These are phyloP conservation scores for Telopea speciosissima DNA, from an alignment of 177 flowering plant genomes.

Conservation along the genomic window DNA sequence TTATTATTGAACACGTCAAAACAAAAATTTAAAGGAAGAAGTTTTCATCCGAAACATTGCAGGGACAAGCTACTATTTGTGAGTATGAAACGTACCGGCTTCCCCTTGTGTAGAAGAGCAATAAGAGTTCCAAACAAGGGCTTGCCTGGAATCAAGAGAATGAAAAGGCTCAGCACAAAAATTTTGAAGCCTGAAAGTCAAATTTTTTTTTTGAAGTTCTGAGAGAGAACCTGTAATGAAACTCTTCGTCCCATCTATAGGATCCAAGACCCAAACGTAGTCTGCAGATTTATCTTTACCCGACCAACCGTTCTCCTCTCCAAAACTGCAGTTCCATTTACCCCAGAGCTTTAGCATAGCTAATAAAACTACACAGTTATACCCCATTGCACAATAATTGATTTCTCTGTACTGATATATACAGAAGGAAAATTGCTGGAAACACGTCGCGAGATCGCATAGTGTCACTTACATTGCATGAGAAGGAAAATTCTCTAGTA, in stretches of 20 bases:
- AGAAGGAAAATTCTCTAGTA: slow-evolving; percentile 65
- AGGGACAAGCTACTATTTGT: not conserved
- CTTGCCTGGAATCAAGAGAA: slow-evolving; percentile 56
- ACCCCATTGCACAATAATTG: not conserved
- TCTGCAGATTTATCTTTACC: slow-evolving; percentile 68
- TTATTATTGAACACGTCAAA: too few species aligned
- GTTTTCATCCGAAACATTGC: not conserved
- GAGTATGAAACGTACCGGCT: slow-evolving; percentile 53
- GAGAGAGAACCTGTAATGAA: slow-evolving; percentile 73
- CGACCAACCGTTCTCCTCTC: slow-evolving; percentile 97
- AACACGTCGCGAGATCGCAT: not conserved
- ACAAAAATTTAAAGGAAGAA: too few species aligned
- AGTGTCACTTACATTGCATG: slow-evolving; percentile 75
- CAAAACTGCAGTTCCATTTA: slow-evolving; percentile 51
- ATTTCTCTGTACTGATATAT: not conserved
- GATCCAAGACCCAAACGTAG: slow-evolving; percentile 96
- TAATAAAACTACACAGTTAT: not conserved
- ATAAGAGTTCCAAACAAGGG: slow-evolving; percentile 98
- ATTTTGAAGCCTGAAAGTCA: not conserved
- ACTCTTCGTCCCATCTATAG: slow-evolving; percentile 99
- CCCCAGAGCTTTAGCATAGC: not conserved
- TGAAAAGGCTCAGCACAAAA: slow-evolving; percentile 2
- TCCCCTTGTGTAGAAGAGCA: slow-evolving; percentile 71
- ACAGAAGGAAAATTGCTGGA: too few species aligned
- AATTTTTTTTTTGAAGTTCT: not conserved